Percentiles rank a stretch among this genome's conserved stretches.
Evolutionary conservation across 2,329 filamentous ascomycete genomes (phyloP).

Genomic region (Fusarium duplospermum): DNA sequence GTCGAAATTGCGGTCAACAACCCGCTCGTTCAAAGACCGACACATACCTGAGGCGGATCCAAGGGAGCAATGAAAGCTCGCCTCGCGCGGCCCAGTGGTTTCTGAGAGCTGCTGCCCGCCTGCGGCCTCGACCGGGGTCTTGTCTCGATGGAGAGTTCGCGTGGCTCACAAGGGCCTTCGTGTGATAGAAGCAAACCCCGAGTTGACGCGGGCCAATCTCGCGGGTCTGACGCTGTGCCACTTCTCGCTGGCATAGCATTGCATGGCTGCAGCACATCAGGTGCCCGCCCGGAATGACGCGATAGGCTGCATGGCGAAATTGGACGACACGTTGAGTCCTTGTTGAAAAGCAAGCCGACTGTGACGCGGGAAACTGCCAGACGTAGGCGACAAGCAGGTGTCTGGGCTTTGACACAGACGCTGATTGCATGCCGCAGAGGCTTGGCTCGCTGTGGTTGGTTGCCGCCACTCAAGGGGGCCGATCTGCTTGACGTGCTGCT

Average conservation of each 20-base stretch:
- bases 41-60: background rate
- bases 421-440: slow-evolving; percentile 33
- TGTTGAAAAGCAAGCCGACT: slow-evolving; percentile 24
- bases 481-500: slow-evolving; percentile 33
- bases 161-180: slow-evolving; percentile 15
- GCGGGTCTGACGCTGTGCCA: slow-evolving; percentile 37
- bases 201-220: slow-evolving; percentile 38
- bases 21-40: background rate
- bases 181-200: slow-evolving; percentile 16
- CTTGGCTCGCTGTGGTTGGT: slow-evolving; percentile 36
- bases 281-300: slow-evolving; percentile 43
- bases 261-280: slow-evolving; percentile 45
- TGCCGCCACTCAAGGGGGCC: slow-evolving; percentile 31
- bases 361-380: slow-evolving; percentile 29
- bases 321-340: slow-evolving; percentile 40
- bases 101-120: background rate
- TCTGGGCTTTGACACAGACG: slow-evolving; percentile 24
- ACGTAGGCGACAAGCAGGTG: slow-evolving; percentile 17
- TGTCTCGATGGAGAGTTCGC: slow-evolving; percentile 17
- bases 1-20: slow-evolving; percentile 8
- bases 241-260: slow-evolving; percentile 41
- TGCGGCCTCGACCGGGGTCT: background rate
- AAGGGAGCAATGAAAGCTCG: slow-evolving; percentile 5
- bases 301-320: slow-evolving; percentile 43
- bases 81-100: slow-evolving; percentile 29